These are phyloP conservation scores for Trichoderma sp. DNA, from an alignment of 2,329 filamentous ascomycete genomes.

Conservation along the genomic window DNA sequence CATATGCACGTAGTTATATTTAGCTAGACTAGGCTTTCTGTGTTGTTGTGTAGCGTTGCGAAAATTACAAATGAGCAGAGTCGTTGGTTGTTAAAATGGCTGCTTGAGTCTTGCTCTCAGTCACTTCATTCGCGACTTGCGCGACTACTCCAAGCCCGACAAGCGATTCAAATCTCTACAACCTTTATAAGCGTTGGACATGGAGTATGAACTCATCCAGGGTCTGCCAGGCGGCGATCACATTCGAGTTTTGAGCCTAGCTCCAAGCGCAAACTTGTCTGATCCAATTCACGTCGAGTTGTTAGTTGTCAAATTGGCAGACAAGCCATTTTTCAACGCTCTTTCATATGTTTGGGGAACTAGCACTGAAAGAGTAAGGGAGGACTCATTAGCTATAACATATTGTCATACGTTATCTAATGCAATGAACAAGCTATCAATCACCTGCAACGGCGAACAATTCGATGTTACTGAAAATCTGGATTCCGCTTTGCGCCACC, in stretches of 20 bases:
- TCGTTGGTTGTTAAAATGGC: not conserved
- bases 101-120: not conserved
- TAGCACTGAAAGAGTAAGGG: not conserved
- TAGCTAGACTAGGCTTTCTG: not conserved
- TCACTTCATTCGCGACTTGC: not conserved
- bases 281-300: constrained; percentile 11
- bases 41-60: not conserved
- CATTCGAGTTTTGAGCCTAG: constrained; percentile 6
- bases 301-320: not conserved
- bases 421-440: not conserved
- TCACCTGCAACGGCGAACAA: constrained; percentile 1
- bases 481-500: constrained; percentile 14
- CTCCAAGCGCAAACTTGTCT: not conserved
- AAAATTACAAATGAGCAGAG: not conserved
- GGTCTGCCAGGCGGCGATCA: constrained; percentile 19
- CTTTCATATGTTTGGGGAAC: constrained; percentile 19
- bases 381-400: not conserved
- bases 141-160: not conserved
- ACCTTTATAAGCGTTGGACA: not conserved
- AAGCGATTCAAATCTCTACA: not conserved
- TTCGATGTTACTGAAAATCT: constrained; percentile 15
- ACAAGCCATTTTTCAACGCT: not conserved
- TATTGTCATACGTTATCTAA: not conserved
- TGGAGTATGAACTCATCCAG: constrained; percentile 28
- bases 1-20: not conserved